A percentile compares a stretch with the other conserved stretches of the same genome.
Evolutionary conservation across 257 asterid species (phyloP).

Genomic region (Solanum pinnatisectum): DNA sequence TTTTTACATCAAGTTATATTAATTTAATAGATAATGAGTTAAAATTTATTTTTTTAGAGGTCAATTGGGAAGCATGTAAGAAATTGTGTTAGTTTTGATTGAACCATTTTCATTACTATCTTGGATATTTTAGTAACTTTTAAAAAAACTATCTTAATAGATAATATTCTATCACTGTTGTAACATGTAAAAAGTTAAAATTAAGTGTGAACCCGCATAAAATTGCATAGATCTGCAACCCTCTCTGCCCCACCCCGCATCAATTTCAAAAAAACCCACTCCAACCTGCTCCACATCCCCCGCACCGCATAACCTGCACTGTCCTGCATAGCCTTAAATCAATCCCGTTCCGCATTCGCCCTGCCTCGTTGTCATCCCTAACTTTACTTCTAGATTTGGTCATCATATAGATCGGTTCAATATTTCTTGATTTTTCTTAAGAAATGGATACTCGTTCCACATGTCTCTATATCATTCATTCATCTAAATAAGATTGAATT

Average conservation of each 20-base stretch:
- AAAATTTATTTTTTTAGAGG: background rate
- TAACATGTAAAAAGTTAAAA: background rate
- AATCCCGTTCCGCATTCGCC: no score
- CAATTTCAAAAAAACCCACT: no score
- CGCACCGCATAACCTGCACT: background rate
- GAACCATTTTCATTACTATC: background rate
- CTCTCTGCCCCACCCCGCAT: no score
- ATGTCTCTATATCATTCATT: background rate
- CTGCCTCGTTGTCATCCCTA: background rate
- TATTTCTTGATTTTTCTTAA: background rate
- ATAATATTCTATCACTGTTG: background rate
- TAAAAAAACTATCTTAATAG: no score
- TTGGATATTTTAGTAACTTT: background rate
- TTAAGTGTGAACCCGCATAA: background rate
- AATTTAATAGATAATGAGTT: background rate
- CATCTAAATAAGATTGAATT: background rate
- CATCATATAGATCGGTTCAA: background rate
- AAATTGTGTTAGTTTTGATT: background rate
- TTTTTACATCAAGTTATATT: background rate
- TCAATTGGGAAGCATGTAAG: background rate
- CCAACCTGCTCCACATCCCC: background rate
- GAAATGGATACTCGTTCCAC: background rate
- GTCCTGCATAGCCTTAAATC: background rate
- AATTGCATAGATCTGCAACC: background rate
- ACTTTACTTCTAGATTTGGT: background rate